A percentile compares a stretch with the other conserved stretches of the same genome.
Conservation (phyloP, 495 filamentous ascomycete genomes). For the Pseudoneurospora amorphoporcata region DNA sequence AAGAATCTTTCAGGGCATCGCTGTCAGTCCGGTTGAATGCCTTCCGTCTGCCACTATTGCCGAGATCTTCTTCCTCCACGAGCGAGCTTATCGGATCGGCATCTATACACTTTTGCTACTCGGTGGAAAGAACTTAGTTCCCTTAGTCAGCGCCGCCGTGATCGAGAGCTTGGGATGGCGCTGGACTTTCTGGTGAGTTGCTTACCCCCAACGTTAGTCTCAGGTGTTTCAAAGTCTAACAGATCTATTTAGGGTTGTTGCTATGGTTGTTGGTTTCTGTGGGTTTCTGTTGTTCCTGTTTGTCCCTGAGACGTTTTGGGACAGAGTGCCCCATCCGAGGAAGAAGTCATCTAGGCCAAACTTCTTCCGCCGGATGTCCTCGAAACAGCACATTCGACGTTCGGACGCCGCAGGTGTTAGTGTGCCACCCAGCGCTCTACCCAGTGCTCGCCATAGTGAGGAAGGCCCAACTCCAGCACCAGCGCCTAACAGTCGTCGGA, state of each 20-base stretch:
- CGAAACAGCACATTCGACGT: constrained; percentile 9
- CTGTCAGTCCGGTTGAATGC: constrained; percentile 87
- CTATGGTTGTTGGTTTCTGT: constrained; percentile 71
- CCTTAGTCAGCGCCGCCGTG: constrained; percentile 77
- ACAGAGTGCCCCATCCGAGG: constrained; percentile 62
- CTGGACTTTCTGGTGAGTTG: constrained; percentile 78
- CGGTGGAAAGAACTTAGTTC: constrained; percentile 87
- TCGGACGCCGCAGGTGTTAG: not conserved
- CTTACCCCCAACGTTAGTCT: not conserved
- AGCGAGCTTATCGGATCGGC: constrained; percentile 88
- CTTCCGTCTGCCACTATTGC: constrained; percentile 90
- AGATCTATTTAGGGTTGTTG: constrained; percentile 53
- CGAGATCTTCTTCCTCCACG: constrained; percentile 94
- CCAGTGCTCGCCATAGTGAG: not conserved
- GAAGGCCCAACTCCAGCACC: constrained; percentile 6
- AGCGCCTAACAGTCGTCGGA: not conserved
- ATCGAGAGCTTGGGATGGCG: constrained; percentile 73
- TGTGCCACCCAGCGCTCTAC: not conserved
- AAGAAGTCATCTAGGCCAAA: constrained; percentile 22
- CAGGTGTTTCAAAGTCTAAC: constrained; percentile 13
- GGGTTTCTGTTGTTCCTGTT: constrained; percentile 74
- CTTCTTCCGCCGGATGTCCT: constrained; percentile 34
- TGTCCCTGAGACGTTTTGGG: constrained; percentile 95
- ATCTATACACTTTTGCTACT: constrained; percentile 87
- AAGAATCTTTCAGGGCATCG: constrained; percentile 76